Conservation (phyloP, 805 yeast species). For the Wickerhamiella kurtzmanii region DNA sequence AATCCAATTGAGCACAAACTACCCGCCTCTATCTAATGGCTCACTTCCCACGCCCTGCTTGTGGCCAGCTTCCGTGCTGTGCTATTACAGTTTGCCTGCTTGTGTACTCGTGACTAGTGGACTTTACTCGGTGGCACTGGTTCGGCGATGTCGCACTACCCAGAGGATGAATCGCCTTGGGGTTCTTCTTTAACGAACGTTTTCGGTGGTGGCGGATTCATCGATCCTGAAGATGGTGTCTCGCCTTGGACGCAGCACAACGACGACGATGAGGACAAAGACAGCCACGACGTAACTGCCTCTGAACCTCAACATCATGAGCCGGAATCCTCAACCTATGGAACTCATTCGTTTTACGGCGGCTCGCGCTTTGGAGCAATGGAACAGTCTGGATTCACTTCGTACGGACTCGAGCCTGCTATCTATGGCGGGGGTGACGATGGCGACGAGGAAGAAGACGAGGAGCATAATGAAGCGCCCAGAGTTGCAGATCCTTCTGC, state of each 20-base stretch:
- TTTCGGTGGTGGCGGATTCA: not conserved
- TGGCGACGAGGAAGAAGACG: not conserved
- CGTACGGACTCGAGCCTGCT: not conserved
- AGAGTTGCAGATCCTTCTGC: no score
- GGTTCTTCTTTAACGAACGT: not conserved
- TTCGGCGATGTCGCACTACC: conserved; percentile 1
- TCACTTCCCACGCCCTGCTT: no score
- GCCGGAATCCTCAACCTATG: not conserved
- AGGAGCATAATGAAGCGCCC: no score
- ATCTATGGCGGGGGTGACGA: not conserved
- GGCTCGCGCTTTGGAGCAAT: not conserved
- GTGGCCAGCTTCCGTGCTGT: no score
- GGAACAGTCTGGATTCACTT: not conserved
- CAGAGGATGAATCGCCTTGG: conserved; percentile 2
- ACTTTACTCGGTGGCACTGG: no score
- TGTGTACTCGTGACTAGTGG: no score
- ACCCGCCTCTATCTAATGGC: no score
- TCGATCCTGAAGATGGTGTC: not conserved
- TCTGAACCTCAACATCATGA: no score
- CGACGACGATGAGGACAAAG: not conserved
- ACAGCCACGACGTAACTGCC: no score
- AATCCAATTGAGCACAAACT: no score
- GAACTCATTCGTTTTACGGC: not conserved
- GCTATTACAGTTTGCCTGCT: no score
- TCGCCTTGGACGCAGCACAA: conserved; percentile 1